Evolutionary conservation across 139 green algal species (phyloP).

Genomic region (Coelastrella sp.): DNA sequence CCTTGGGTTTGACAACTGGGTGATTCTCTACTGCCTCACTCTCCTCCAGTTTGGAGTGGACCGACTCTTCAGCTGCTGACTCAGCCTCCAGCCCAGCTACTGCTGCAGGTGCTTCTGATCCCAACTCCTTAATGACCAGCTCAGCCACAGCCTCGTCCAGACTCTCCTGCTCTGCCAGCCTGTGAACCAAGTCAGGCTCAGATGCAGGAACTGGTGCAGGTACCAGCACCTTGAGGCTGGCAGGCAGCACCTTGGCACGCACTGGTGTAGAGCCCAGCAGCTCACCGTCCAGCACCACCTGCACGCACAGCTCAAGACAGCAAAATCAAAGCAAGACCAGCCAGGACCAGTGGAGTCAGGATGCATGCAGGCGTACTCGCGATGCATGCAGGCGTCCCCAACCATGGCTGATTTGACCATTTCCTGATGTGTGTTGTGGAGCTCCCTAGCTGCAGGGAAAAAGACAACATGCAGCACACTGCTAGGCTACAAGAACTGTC

Average conservation of each 20-base stretch:
- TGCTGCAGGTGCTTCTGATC: background rate
- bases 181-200: background rate
- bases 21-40: background rate
- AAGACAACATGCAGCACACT: no score
- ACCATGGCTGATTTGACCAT: no score
- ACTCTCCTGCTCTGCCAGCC: background rate
- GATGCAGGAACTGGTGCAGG: background rate
- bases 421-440: background rate
- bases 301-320: background rate
- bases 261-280: conserved; percentile 44
- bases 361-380: background rate
- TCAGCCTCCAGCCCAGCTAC: background rate
- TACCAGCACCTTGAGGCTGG: conserved; percentile 35
- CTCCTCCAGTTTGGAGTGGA: background rate
- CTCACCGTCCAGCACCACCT: conserved; percentile 51
- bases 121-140: conserved; percentile 1
- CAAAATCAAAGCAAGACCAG: background rate
- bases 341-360: background rate
- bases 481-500: no score
- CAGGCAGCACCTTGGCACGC: conserved; percentile 11
- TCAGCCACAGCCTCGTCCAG: background rate
- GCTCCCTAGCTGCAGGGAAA: no score
- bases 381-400: no score
- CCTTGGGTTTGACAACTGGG: conserved; percentile 10
- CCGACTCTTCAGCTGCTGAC: background rate